Evolutionary conservation across 176 grass and related monocot genomes (phyloP).

Genomic region (Eleusine indica): DNA sequence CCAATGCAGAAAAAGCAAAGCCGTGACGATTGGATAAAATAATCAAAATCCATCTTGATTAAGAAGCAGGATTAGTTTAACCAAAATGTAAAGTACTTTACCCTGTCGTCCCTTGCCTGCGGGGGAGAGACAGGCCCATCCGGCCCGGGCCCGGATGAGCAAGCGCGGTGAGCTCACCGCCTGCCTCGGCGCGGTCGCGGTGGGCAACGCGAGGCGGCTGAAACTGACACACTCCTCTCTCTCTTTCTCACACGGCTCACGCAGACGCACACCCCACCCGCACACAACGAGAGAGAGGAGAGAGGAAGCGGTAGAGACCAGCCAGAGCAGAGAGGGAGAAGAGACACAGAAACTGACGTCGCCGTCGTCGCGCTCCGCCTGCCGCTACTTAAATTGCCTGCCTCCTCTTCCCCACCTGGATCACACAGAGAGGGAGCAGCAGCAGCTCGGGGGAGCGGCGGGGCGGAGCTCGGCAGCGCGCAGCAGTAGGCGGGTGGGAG

Average conservation of each 20-base stretch:
- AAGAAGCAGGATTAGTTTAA: not conserved
- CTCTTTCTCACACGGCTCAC: not conserved
- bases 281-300: not conserved
- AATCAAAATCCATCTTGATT: too few species aligned
- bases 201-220: constrained; percentile 25
- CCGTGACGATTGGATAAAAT: too few species aligned
- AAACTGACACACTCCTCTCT: constrained; percentile 30
- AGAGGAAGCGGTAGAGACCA: not conserved
- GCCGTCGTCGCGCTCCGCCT: constrained; percentile 21
- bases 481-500: too few species aligned
- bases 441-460: too few species aligned
- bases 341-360: constrained; percentile 36
- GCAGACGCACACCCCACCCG: not conserved
- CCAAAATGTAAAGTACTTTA: not conserved
- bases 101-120: not conserved
- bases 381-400: constrained; percentile 17
- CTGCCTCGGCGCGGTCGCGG: constrained; percentile 16
- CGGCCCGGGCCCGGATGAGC: not conserved
- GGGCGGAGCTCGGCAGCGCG: not conserved
- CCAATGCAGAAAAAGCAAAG: not conserved
- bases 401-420: not conserved
- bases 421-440: not conserved
- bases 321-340: not conserved
- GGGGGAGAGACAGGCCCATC: constrained; percentile 13
- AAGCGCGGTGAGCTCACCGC: constrained; percentile 26